phyloP scores from a whole-genome alignment of 2,329 filamentous ascomycete genomes.

The Pyrenophora teres region DNA sequence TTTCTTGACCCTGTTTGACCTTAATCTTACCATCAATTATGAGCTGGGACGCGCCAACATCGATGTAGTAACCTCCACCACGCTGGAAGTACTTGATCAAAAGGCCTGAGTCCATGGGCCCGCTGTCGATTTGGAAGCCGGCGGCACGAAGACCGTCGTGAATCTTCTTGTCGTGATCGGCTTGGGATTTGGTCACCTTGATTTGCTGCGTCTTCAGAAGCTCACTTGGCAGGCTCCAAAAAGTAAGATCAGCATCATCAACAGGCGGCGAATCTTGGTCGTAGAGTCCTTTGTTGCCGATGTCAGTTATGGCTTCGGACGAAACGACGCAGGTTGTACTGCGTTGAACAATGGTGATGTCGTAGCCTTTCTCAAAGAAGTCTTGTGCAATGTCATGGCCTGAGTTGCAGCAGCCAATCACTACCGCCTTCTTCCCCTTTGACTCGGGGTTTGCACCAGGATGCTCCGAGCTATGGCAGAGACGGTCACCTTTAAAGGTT shows the following conservation, averaged over 20 bases:
- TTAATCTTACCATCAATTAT: slow-evolving; percentile 54
- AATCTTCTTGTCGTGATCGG: slow-evolving; percentile 42
- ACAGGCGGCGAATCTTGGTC: slow-evolving; percentile 34
- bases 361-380: slow-evolving; percentile 50
- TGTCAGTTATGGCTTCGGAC: slow-evolving; percentile 31
- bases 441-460: slow-evolving; percentile 38
- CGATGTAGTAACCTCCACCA: slow-evolving; percentile 55
- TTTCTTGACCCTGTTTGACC: slow-evolving; percentile 48
- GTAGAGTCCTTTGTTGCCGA: slow-evolving; percentile 38
- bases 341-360: slow-evolving; percentile 56
- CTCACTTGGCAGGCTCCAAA: slow-evolving; percentile 44
- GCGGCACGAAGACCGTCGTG: slow-evolving; percentile 50
- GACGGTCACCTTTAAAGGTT: slow-evolving; percentile 45
- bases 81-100: slow-evolving; percentile 50
- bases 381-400: slow-evolving; percentile 57
- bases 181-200: slow-evolving; percentile 32
- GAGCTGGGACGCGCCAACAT: slow-evolving; percentile 51
- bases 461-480: slow-evolving; percentile 41
- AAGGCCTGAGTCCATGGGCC: slow-evolving; percentile 35
- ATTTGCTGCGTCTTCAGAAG: slow-evolving; percentile 39
- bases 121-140: slow-evolving; percentile 50
- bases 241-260: slow-evolving; percentile 35
- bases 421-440: slow-evolving; percentile 51
- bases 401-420: slow-evolving; percentile 56
- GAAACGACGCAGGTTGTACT: slow-evolving; percentile 48